Base-by-base conservation (phyloP, 768 basidiomycete species). In the Serendipita indica region DNA sequence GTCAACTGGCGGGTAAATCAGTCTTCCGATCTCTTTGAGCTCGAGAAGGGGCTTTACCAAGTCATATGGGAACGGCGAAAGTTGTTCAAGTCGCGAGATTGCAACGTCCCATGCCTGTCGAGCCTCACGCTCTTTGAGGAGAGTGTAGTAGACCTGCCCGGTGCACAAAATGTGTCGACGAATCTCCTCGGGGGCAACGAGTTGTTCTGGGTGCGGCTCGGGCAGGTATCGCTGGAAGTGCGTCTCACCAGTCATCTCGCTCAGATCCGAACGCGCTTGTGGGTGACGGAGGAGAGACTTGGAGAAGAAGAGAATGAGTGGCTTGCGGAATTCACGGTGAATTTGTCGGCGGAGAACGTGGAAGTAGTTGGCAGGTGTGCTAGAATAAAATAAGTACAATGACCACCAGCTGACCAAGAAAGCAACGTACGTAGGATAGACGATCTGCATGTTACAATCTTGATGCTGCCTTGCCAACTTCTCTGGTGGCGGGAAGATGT, bases 381-480 rank as follows among this genome's bases (percentile, higher is more conserved):
- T 89, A 62, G 3, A 56, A 46, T 22, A 57, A 57, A 22, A 54
- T 25, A 16, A 33, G 32, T 27, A 39, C n/a, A 34, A 33, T 12
- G 16, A 22, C 12, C 32, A 33, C 39, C 13, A 39, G 12, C 10
- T 14, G 25, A 46, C 35, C 25, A 27, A 28, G 13, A 60, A 25
- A 30, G n/a, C n/a, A 34, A 77, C 85, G 70, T 67, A 88, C 85
- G 92, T 92, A 3, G 92, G 89, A 72, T 98, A 98, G 28, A 94
- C 90, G 64, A 99, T 86, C 73, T 98, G 96, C 89, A 98, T 90
- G 69, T 98, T 99, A 72, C 93, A 96, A 69, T 99, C 96, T 74
- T 99, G 96, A 68, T 97, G 92, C 66, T 96, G 92, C 46, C 96
- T 75, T 67, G 92, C 89, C 61, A 93, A 72, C 75, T 94, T 96